phyloP scores from a whole-genome alignment of 345 rosid genomes.

The Cardiospermum halicacabum region DNA sequence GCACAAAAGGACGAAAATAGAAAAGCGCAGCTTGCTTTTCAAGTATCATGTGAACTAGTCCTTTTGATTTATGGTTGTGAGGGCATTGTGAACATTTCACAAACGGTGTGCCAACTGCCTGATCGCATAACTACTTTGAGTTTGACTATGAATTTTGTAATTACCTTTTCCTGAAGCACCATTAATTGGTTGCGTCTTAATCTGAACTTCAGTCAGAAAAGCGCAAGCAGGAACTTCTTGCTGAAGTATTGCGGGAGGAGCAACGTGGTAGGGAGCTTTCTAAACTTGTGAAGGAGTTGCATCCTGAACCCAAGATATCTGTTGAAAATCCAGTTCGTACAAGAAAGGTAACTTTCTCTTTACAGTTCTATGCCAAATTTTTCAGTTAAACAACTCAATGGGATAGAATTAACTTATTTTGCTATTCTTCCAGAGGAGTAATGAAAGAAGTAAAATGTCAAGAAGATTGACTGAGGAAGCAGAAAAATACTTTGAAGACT shows the following conservation, averaged over 20 bases:
- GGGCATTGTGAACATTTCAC: not conserved
- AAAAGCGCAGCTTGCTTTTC: not conserved
- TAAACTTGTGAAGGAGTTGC: slow-evolving; percentile 52
- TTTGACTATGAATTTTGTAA: slow-evolving; percentile 9
- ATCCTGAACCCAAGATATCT: slow-evolving; percentile 41
- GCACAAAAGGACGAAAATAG: not conserved
- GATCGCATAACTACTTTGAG: too few relatives aligned
- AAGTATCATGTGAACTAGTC: not conserved
- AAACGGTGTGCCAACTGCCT: not conserved
- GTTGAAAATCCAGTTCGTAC: slow-evolving; percentile 37
- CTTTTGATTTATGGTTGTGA: slow-evolving; percentile 7
- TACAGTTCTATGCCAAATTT: not conserved
- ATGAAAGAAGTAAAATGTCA: slow-evolving; percentile 71
- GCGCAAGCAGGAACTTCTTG: slow-evolving; percentile 63
- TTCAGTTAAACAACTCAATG: slow-evolving; percentile 8
- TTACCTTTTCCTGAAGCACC: not conserved
- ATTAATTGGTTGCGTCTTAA: slow-evolving; percentile 9
- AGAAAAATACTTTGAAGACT: slow-evolving; percentile 79
- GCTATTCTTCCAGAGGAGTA: slow-evolving; percentile 52
- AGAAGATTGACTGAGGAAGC: slow-evolving; percentile 79
- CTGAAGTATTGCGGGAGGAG: slow-evolving; percentile 68
- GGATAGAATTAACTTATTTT: not conserved
- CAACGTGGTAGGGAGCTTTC: slow-evolving; percentile 60
- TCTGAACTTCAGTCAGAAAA: slow-evolving; percentile 60
- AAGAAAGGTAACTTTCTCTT: slow-evolving; percentile 44